Evolutionary conservation across 2,329 filamentous ascomycete species (phyloP).

Genomic region (Curvularia spicifera): DNA sequence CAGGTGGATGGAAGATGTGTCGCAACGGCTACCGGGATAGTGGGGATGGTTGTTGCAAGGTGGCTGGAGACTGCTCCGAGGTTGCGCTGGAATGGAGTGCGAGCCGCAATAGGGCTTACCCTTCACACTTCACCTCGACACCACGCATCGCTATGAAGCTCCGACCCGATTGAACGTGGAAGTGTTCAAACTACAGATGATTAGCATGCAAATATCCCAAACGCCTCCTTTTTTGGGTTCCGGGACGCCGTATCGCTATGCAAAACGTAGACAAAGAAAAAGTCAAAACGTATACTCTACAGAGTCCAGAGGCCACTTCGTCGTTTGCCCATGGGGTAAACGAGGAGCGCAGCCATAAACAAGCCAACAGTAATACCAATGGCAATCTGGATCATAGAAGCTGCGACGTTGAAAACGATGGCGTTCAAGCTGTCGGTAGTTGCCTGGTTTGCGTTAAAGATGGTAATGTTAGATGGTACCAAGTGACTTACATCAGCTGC

Average conservation of each 20-base stretch:
- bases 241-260: constrained; percentile 30
- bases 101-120: constrained; percentile 24
- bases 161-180: constrained; percentile 16
- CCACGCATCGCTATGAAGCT: constrained; percentile 22
- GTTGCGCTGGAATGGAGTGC: constrained; percentile 13
- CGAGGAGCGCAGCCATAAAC: constrained; percentile 56
- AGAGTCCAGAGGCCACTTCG: constrained; percentile 49
- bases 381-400: constrained; percentile 58
- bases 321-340: constrained; percentile 59
- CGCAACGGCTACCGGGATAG: constrained; percentile 1
- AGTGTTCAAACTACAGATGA: constrained; percentile 27
- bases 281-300: constrained; percentile 30
- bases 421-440: constrained; percentile 32
- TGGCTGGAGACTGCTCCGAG: constrained; percentile 9
- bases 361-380: constrained; percentile 60
- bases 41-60: constrained; percentile 11
- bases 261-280: constrained; percentile 14
- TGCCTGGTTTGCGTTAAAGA: constrained; percentile 20
- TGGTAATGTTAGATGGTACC: neutral
- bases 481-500: constrained; percentile 27
- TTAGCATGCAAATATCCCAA: constrained; percentile 23
- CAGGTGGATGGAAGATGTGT: neutral
- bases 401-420: constrained; percentile 54
- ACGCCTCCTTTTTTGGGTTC: constrained; percentile 18
- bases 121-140: constrained; percentile 27